Base-by-base conservation (phyloP, 2,329 filamentous ascomycete genomes). In the Corinectria fuckeliana region DNA sequence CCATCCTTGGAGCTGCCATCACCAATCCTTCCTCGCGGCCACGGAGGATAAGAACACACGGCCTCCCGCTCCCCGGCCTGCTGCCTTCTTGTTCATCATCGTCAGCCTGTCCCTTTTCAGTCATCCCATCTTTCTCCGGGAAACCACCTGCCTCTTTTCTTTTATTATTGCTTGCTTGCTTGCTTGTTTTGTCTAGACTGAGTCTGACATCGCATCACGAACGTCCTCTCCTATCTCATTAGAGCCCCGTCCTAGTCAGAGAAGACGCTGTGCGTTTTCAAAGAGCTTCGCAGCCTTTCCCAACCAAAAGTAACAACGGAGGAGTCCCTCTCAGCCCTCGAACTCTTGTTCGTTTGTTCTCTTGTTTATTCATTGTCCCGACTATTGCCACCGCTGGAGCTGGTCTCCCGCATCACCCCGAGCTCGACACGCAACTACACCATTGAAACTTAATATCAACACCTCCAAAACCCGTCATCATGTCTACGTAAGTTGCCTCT, bases 401-500 rank as follows among this genome's bases (percentile, higher is more conserved):
- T 61, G 69, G 69, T 56, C 69, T 71, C 66, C 53, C 47, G 42
- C 32, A 59, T 48, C 51, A 59, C 63, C 66, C 52, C n/a, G n/a
- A n/a, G n/a, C 44, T 41, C 39, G 45, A 52, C 55, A 54, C 50
- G 62, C 58, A 58, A 56, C 44, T 64, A 62, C 64, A 52, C 60
- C 60, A 18, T 28, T 55, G 61, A 54, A 50, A 58, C 58, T 64
- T 69, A 69, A 67, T 69, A 59, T 52, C 61, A 25, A n/a, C 48
- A 13, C 32, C 32, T 23, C 34, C 38, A 36, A 48, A 23, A 26
- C 26, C 28, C 62, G 52, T 55, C 52, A 58, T 58, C 52, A 76
- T 77, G 75, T 77, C 75, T 62, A 66, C 74, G 75, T 77, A 71
- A 68, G 75, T 72, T 50, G 38, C 14, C 30, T 39, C 41, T 38